A percentile compares a stretch with the other conserved stretches of the same genome.
These are phyloP conservation scores for Apophysomyces elegans DNA, from an alignment of 371 early-diverging fungal genomes.

Conservation along the genomic window DNA sequence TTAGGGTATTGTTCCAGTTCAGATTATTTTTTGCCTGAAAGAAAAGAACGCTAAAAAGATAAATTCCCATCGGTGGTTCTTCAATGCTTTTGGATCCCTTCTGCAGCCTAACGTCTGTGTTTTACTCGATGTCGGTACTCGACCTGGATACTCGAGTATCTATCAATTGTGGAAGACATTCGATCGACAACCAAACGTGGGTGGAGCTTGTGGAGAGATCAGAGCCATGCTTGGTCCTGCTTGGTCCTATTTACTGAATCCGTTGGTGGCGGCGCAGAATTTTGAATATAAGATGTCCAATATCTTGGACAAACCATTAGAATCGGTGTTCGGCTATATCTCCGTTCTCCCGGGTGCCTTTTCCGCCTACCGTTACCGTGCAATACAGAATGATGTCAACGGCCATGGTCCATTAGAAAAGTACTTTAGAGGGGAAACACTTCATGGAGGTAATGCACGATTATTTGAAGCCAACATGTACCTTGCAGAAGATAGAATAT, in stretches of 20 bases:
- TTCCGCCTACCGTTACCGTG: slow-evolving; percentile 70
- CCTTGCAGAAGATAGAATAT: slow-evolving; percentile 75
- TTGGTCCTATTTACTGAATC: slow-evolving; percentile 68
- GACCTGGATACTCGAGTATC: slow-evolving; percentile 61
- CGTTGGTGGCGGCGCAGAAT: slow-evolving; percentile 82
- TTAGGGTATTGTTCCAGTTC: slow-evolving; percentile 70
- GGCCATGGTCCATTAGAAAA: slow-evolving; percentile 66
- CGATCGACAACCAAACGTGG: slow-evolving; percentile 63
- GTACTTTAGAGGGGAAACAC: slow-evolving; percentile 70
- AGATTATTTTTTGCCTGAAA: slow-evolving; percentile 83
- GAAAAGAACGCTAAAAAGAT: slow-evolving; percentile 90
- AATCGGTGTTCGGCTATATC: slow-evolving; percentile 86
- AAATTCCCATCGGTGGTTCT: slow-evolving; percentile 90
- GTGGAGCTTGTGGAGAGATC: slow-evolving; percentile 83
- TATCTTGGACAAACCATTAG: slow-evolving; percentile 84
- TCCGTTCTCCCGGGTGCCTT: slow-evolving; percentile 81
- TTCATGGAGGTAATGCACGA: slow-evolving; percentile 48
- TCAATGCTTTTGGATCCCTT: slow-evolving; percentile 72
- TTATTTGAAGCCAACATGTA: slow-evolving; percentile 79
- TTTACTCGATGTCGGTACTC: slow-evolving; percentile 77
- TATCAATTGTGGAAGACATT: slow-evolving; percentile 78
- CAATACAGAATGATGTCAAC: slow-evolving; percentile 55
- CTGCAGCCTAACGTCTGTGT: slow-evolving; percentile 79
- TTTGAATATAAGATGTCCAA: slow-evolving; percentile 89
- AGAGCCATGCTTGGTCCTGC: slow-evolving; percentile 60